Evolutionary conservation across 2,329 filamentous ascomycete genomes (phyloP), one percentile per base, ranked within the genome.

Genomic region (Colletotrichum nymphaeae): DNA sequence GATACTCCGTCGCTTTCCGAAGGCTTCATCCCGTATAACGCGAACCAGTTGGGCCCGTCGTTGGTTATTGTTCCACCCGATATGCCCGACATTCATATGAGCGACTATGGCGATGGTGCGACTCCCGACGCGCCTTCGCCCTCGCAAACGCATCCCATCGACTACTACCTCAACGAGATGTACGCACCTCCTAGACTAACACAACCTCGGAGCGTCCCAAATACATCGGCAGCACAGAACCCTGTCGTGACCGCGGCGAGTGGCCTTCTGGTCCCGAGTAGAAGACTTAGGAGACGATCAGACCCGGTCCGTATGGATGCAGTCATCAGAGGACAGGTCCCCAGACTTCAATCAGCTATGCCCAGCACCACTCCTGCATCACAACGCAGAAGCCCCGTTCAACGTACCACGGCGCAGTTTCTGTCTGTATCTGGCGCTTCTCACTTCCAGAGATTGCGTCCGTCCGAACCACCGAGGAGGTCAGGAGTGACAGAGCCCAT

Each of bases 1-100:
- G 5, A 26, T 3, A 42, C 28, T 7, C 7, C 16, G 4, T 22
- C 60, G 5, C 35, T 37, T 2, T 22, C 52, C 49, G 59, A 30
- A 19, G 37, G 24, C 19, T 37, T 49, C 12, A 22, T 69, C 30
- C 24, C 58, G 49, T n/a, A 30, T 2, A 16, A 19, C n/a, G 24
- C 59, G 5, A 52, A 32, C 26, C 66, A 58, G 28, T 28, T 42
- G 19, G 35, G 46, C 11, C 70, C 66, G 12, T 52, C 60, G 6
- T 52, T 73, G 24, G 59, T 73, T 8, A 26, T 73, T 12, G 46
- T 52, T 11, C 67, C 70, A 19, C 67, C 70, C 1, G 70, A 73
- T 14, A 28, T 28, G 3, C 24, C 67, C 22, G 32, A n/a, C 7
- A 24, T 49, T 14, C 22, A 49, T 7, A 46, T 55, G 59, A 12